Evolutionary conservation across 2,329 filamentous ascomycete species (phyloP).

Genomic region (Ophiostoma piceae): DNA sequence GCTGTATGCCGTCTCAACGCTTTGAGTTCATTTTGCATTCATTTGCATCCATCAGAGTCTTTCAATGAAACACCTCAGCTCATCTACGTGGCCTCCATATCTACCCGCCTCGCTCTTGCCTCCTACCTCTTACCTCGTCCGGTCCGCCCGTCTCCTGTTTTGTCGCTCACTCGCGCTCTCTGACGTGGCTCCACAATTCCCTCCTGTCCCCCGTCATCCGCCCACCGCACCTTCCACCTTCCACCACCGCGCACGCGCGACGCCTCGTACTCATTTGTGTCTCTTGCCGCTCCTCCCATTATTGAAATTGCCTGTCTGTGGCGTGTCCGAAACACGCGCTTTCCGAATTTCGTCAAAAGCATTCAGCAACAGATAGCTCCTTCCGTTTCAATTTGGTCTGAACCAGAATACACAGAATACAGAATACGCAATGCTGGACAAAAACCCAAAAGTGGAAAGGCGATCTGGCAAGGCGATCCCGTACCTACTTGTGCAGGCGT

Average conservation of each 20-base stretch:
- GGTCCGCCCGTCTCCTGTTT: slow-evolving; percentile 11
- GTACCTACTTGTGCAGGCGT: background rate
- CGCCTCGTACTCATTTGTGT: slow-evolving; percentile 7
- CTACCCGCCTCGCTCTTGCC: slow-evolving; percentile 23
- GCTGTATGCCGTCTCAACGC: background rate
- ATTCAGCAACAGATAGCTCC: background rate
- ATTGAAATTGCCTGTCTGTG: background rate
- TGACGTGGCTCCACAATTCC: slow-evolving; percentile 21
- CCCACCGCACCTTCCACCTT: slow-evolving; percentile 27
- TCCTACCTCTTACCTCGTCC: background rate
- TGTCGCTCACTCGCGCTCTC: slow-evolving; percentile 18
- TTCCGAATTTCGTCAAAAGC: background rate
- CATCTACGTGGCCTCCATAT: background rate
- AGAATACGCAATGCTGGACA: background rate
- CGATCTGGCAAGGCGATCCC: slow-evolving; percentile 5
- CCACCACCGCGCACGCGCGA: slow-evolving; percentile 22
- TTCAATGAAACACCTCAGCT: background rate
- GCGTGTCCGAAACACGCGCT: slow-evolving; percentile 9
- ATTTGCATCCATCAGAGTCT: too few relatives aligned
- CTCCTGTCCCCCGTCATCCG: slow-evolving; percentile 27
- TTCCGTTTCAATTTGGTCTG: slow-evolving; percentile 2
- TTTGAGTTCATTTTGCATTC: background rate
- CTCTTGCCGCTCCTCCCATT: background rate
- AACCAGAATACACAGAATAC: background rate
- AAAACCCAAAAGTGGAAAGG: background rate